Conservation (phyloP, 2,329 filamentous ascomycete species). For the Myriosclerotinia duriaeana region DNA sequence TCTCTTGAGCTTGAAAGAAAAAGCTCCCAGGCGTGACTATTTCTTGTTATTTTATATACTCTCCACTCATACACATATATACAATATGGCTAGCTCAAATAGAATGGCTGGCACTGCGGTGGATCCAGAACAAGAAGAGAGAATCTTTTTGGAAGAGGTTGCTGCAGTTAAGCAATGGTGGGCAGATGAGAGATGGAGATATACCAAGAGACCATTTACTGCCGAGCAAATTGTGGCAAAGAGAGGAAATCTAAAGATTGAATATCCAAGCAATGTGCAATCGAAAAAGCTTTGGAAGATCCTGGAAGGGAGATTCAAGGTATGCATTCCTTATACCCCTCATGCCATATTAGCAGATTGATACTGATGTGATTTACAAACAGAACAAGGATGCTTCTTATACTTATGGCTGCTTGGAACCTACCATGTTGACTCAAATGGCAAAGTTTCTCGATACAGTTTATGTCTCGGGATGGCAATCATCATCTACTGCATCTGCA, state of each 20-base stretch:
- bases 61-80: slow-evolving; percentile 25
- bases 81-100: slow-evolving; percentile 25
- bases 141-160: slow-evolving; percentile 67
- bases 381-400: slow-evolving; percentile 83
- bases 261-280: slow-evolving; percentile 86
- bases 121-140: slow-evolving; percentile 58
- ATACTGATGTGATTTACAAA: slow-evolving; percentile 7
- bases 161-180: slow-evolving; percentile 92
- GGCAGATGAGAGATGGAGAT: slow-evolving; percentile 85
- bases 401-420: slow-evolving; percentile 96
- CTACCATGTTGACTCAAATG: slow-evolving; percentile 99
- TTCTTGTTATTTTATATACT: slow-evolving; percentile 17
- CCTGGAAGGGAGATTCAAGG: slow-evolving; percentile 82
- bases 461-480: slow-evolving; percentile 99
- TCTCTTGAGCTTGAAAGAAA: slow-evolving; percentile 8
- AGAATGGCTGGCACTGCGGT: slow-evolving; percentile 61
- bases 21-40: not conserved
- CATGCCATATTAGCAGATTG: not conserved
- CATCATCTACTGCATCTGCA: slow-evolving; percentile 89
- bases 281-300: slow-evolving; percentile 94
- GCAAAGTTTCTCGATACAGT: slow-evolving; percentile 98
- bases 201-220: slow-evolving; percentile 89
- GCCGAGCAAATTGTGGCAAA: slow-evolving; percentile 97
- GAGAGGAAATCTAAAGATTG: slow-evolving; percentile 83
- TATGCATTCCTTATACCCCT: slow-evolving; percentile 41